Base-by-base conservation (phyloP, 2,329 filamentous ascomycete genomes). In the Stagonosporopsis chrysanthemi region DNA sequence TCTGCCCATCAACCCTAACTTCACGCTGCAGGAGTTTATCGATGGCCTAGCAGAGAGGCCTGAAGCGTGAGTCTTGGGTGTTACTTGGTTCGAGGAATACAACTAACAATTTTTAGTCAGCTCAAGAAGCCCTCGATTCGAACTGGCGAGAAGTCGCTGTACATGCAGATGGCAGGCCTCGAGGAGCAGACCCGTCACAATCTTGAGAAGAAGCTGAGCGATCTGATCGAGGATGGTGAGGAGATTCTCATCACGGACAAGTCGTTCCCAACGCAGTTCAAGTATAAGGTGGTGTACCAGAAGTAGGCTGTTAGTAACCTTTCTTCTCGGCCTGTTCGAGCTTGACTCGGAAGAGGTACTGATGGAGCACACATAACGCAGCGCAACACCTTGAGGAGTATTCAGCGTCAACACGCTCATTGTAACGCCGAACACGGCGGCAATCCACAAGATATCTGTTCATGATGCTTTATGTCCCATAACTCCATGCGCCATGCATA, bases 241-340 rank as follows among this genome's bases (percentile, higher is more conserved):
- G 92, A 97, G 77, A 84, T 99, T 44, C 91, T 88, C n/a, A 89
- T 99, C 43, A 93, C 91, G 15, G 94, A 98, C 76, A 90, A 91
- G n/a, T 91, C 92, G 1, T 95, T 96, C 73, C 86, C 88, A 31
- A 88, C 91, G 24, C 86, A 90, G 72, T 88, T 86, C 77, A 83
- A 84, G 64, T 88, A 83, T 75, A 83, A 82, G 67, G 69, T 87
- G 54, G 72, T 80, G 4, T 86, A 84, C 70, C 75, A 76, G 48
- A 66, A 71, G 51, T 70, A 61, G 42, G 42, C 15, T 43, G 43
- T 28, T 48, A 24, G 42, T 31, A 6, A 33, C 14, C 33, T 40
- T 15, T 26, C 7, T 26, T 26, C 24, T 26, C 7, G 7, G 24
- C 24, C 24, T 26, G 24, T 26, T 7, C 41, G 4, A 9, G 14